Percentiles rank a stretch among this genome's conserved stretches.
These are phyloP conservation scores for Pichia sp. DNA, from an alignment of 1,139 yeast genomes.

Conservation along the genomic window DNA sequence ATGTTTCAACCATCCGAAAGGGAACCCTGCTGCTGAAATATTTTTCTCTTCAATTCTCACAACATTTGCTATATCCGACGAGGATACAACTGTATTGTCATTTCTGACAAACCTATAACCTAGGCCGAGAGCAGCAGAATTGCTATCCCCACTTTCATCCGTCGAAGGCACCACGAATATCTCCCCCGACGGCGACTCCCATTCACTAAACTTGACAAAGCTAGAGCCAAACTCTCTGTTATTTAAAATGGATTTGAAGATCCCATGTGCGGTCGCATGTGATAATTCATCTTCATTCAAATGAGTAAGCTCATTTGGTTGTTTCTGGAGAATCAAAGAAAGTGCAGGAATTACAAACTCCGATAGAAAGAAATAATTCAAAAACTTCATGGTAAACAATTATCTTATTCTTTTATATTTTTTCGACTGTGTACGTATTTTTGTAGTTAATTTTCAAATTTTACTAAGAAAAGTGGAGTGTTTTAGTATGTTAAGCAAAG, in stretches of 20 bases:
- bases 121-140: conserved; percentile 14
- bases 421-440: not conserved
- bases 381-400: not conserved
- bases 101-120: conserved; percentile 17
- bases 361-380: not conserved
- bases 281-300: not conserved
- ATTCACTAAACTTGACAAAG: conserved; percentile 23
- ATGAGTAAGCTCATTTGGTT: not conserved
- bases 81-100: conserved; percentile 3
- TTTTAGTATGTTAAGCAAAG: not conserved
- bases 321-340: not conserved
- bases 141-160: not conserved
- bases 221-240: conserved; percentile 17
- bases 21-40: conserved; percentile 28
- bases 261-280: conserved; percentile 10
- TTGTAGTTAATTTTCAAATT: not conserved
- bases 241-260: conserved; percentile 15
- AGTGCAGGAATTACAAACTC: conserved; percentile 1
- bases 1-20: conserved; percentile 22
- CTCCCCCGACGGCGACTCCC: conserved; percentile 28
- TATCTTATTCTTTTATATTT: not conserved
- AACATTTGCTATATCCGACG: conserved; percentile 8
- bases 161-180: conserved; percentile 25
- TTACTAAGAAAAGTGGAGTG: not conserved
- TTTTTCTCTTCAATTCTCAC: conserved; percentile 25